Evolutionary conservation across 1,284 basidiomycete species (phyloP).

Genomic region (Farysia itapuensis): DNA sequence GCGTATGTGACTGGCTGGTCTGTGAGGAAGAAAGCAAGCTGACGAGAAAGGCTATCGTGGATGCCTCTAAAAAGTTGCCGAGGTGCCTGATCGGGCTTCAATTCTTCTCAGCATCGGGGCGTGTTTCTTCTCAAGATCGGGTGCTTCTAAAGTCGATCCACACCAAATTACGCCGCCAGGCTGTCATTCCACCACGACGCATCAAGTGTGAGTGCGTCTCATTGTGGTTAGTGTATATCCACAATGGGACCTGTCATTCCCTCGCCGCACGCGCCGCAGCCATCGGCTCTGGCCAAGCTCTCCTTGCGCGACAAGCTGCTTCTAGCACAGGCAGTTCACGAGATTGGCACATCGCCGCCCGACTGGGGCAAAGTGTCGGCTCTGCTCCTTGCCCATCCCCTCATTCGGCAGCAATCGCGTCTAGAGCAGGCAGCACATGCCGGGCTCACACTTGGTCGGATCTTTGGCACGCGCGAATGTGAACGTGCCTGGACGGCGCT

Average conservation of each 20-base stretch:
- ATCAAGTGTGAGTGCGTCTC: no score
- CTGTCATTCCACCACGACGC: no score
- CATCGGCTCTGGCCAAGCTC: slow-evolving; percentile 32
- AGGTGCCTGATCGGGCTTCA: no score
- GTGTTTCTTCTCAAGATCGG: no score
- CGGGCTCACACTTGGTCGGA: slow-evolving; percentile 40
- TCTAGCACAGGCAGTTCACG: slow-evolving; percentile 53
- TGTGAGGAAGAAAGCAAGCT: no score
- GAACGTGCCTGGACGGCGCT: slow-evolving; percentile 46
- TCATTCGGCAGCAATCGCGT: slow-evolving; percentile 38
- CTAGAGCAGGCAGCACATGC: slow-evolving; percentile 40
- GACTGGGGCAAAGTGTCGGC: slow-evolving; percentile 48
- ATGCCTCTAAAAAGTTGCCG: no score
- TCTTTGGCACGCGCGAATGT: slow-evolving; percentile 50
- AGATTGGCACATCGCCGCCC: slow-evolving; percentile 45
- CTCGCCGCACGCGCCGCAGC: slow-evolving; percentile 23
- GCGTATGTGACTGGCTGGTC: no score
- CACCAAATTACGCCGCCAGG: no score
- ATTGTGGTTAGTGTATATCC: no score
- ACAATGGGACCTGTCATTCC: slow-evolving; percentile 34
- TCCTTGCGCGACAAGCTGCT: slow-evolving; percentile 51
- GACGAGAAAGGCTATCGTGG: no score
- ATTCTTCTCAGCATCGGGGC: no score
- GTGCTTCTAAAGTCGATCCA: no score
- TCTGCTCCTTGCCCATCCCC: slow-evolving; percentile 44